These are phyloP conservation scores for Cryptococcus sp. DNA, from an alignment of 1,284 basidiomycete genomes.

Conservation along the genomic window DNA sequence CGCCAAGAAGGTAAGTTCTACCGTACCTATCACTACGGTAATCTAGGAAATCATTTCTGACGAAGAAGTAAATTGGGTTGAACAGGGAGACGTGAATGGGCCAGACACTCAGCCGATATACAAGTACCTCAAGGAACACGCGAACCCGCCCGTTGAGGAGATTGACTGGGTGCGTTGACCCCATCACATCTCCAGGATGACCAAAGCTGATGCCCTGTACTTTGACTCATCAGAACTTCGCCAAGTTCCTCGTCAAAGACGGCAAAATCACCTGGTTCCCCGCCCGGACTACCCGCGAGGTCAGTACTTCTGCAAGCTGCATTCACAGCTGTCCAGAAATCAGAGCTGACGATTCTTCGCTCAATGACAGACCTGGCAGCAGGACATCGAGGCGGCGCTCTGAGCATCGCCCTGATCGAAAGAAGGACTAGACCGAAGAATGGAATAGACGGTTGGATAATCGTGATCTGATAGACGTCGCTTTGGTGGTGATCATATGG, in stretches of 20 bases:
- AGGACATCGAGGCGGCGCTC: conserved; percentile 1
- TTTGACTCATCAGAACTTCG: conserved; percentile 47
- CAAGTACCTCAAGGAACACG: conserved; percentile 54
- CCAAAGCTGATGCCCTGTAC: not conserved
- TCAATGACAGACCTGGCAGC: not conserved
- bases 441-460: too few species aligned
- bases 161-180: conserved; percentile 50
- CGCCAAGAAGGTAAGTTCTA: conserved; percentile 66
- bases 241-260: conserved; percentile 57
- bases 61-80: not conserved
- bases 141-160: conserved; percentile 47
- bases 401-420: not conserved
- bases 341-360: not conserved
- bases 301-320: conserved; percentile 23
- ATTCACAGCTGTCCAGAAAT: not conserved
- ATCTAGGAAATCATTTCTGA: not conserved
- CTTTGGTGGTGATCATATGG: too few species aligned
- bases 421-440: too few species aligned
- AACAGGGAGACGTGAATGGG: conserved; percentile 56
- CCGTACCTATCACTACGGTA: not conserved
- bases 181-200: too few species aligned
- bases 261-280: conserved; percentile 58
- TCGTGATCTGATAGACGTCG: too few species aligned
- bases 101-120: conserved; percentile 56
- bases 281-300: conserved; percentile 54